Evolutionary conservation across 129 eudicot species (phyloP), one percentile per base, ranked within the genome.

Genomic region (Tagetes erecta): DNA sequence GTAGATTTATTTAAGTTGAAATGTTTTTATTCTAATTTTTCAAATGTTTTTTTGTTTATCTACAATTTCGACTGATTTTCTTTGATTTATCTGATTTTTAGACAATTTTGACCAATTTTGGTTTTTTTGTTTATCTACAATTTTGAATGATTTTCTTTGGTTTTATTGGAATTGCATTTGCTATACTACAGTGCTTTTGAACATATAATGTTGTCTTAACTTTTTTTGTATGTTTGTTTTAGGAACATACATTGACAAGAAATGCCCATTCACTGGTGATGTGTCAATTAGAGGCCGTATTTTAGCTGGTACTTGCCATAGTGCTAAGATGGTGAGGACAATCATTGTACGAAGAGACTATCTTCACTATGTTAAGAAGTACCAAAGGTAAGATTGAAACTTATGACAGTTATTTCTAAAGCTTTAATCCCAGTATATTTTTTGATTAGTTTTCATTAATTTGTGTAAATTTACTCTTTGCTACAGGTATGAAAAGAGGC

Each of bases 221-320:
- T 20, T 20, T 20, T 20, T n/a, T 3, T 3, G 2, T 7, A 9
- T 11, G 6, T 80, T 47, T 68, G 3, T 37, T 71, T 39, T 35
- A 83, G 87, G 87, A n/a, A 83, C 90, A 9, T 86, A 86, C 71
- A 83, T 86, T 8, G 87, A 86, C 77, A 86, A 86, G 85, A 86
- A 86, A 67, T 86, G 87, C 76, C 87, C 90, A 1, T 86, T 86
- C 64, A 86, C 87, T 3, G 90, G 87, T 8, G 83, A 83, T 80
- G 90, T 86, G 6, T 86, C 90, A 44, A 85, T 85, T 20, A 82
- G 89, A 63, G 89, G 89, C 5, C 86, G 89, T 70, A 85, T 85
- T 14, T 41, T 86, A 0, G 76, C 87, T 44, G 87, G 90, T 41
- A 86, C 87, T 6, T 86, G 87, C 77, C 85, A 86, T 57, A 86